Conservation (phyloP, 305 asterid genomes). For the Vinca major region DNA sequence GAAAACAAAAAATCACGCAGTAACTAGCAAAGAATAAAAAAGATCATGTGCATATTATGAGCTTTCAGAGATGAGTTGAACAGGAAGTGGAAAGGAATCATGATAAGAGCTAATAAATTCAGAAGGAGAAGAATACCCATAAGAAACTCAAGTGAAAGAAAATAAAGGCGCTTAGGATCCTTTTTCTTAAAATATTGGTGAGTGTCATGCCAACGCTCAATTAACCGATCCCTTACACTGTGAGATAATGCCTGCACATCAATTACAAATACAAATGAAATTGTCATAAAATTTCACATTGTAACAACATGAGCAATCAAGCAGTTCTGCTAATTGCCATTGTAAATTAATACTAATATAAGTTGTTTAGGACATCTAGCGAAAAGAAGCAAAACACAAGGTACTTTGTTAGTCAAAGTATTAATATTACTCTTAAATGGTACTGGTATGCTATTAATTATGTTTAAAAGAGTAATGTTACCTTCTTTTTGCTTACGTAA, state of each 20-base stretch:
- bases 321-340: neutral
- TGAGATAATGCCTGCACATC: slow-evolving; percentile 39
- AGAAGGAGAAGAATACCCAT: slow-evolving; percentile 30
- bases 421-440: too few species aligned
- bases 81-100: neutral
- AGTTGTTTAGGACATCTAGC: too few species aligned
- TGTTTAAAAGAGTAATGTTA: too few species aligned
- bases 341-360: neutral
- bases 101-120: neutral
- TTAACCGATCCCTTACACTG: slow-evolving; percentile 37
- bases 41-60: neutral
- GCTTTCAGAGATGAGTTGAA: neutral
- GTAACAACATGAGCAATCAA: slow-evolving; percentile 2
- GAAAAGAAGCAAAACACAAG: too few species aligned
- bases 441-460: too few species aligned
- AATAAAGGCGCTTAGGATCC: slow-evolving; percentile 37
- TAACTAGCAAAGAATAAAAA: neutral
- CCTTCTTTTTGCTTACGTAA: too few species aligned
- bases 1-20: neutral
- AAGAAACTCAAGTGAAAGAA: slow-evolving; percentile 48
- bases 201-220: slow-evolving; percentile 54
- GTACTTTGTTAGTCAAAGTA: too few species aligned
- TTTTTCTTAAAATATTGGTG: slow-evolving; percentile 31
- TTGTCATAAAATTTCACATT: neutral
- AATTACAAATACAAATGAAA: slow-evolving; percentile 2